These are phyloP conservation scores for Penicillium griseofulvum DNA, from an alignment of 2,329 filamentous ascomycete species.

Conservation along the genomic window DNA sequence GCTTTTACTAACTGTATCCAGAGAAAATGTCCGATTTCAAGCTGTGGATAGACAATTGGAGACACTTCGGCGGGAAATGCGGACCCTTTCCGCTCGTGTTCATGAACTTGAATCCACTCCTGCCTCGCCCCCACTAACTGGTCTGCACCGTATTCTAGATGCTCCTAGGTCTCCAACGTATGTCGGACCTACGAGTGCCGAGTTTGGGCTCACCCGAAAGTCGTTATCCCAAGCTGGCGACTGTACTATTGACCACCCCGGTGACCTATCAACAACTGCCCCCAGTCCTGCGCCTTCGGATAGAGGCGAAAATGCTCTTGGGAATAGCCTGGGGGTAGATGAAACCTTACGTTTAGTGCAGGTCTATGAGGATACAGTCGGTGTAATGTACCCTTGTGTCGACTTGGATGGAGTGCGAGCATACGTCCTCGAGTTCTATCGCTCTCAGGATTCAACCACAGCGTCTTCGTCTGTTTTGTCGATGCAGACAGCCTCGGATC, in stretches of 20 bases:
- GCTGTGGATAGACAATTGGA: conserved; percentile 30
- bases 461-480: background rate
- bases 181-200: conserved; percentile 37
- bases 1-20: conserved; percentile 6
- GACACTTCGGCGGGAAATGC: conserved; percentile 30
- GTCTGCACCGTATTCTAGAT: conserved; percentile 31
- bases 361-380: conserved; percentile 82
- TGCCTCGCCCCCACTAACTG: conserved; percentile 10
- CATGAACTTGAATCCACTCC: conserved; percentile 25
- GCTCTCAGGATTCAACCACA: conserved; percentile 4
- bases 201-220: conserved; percentile 31
- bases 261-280: conserved; percentile 20
- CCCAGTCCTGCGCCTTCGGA: conserved; percentile 24
- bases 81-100: conserved; percentile 29
- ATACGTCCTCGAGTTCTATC: conserved; percentile 29
- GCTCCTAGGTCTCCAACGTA: conserved; percentile 34
- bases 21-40: conserved; percentile 19
- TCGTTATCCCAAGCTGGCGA: background rate
- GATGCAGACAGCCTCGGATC: conserved; percentile 15
- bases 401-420: conserved; percentile 67
- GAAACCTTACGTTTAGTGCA: conserved; percentile 74
- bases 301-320: conserved; percentile 35
- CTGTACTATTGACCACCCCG: conserved; percentile 9
- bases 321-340: conserved; percentile 70
- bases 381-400: conserved; percentile 83